Evolutionary conservation across 208 protist species (phyloP).

Genomic region (Leishmania amazonensis): DNA sequence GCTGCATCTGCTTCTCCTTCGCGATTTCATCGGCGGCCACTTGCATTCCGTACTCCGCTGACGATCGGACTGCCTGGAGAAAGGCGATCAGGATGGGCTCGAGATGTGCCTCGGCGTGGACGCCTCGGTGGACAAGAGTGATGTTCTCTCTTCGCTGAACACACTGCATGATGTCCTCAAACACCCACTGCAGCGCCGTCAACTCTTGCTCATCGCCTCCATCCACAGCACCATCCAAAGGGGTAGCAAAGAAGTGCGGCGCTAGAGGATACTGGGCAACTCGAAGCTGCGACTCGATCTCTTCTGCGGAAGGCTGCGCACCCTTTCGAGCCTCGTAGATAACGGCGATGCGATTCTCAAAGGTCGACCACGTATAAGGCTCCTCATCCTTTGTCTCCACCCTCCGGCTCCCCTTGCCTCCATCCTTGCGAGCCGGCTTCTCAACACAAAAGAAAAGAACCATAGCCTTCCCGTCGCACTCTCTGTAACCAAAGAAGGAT

Average conservation of each 20-base stretch:
- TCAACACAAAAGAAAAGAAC: slow-evolving; percentile 17
- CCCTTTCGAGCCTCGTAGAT: slow-evolving; percentile 27
- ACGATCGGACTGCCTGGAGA: slow-evolving; percentile 55
- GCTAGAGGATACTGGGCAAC: slow-evolving; percentile 21
- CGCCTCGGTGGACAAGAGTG: slow-evolving; percentile 82
- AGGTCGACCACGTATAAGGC: slow-evolving; percentile 31
- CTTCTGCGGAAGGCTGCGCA: slow-evolving; percentile 14
- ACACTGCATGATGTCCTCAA: slow-evolving; percentile 57
- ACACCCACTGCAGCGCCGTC: slow-evolving; percentile 47
- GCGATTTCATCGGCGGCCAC: slow-evolving; percentile 89
- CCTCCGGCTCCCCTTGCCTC: not conserved
- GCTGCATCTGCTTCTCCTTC: slow-evolving; percentile 92
- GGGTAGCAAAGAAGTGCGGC: slow-evolving; percentile 70
- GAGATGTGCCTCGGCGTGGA: slow-evolving; percentile 55
- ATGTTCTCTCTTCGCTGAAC: slow-evolving; percentile 81
- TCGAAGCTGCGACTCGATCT: slow-evolving; percentile 27
- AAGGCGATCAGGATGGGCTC: slow-evolving; percentile 65
- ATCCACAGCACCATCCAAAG: slow-evolving; percentile 64
- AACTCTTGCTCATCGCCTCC: slow-evolving; percentile 34
- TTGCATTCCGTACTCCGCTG: slow-evolving; percentile 88
- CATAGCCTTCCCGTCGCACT: not conserved
- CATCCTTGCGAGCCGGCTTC: not conserved
- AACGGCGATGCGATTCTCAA: slow-evolving; percentile 32
- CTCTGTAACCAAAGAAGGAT: not conserved
- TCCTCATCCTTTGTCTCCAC: slow-evolving; percentile 14